Evolutionary conservation across 1,139 yeast genomes (phyloP).

Genomic region (Wickerhamomyces sp.): DNA sequence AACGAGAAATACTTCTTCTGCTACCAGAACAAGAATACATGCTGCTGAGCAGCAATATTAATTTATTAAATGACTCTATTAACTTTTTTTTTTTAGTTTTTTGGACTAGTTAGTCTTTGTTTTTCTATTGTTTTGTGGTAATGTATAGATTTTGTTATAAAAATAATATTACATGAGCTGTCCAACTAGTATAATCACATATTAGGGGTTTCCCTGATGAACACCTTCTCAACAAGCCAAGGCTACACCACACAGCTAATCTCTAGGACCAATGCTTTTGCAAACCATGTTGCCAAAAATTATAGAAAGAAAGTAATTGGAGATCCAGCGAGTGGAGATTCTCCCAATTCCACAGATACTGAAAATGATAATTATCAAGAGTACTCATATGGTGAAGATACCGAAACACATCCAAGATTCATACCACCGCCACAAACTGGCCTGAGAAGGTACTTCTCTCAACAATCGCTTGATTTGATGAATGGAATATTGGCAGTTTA

Average conservation of each 20-base stretch:
- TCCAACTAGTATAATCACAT: no score
- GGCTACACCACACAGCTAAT: not conserved
- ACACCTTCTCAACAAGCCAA: not conserved
- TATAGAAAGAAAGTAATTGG: not conserved
- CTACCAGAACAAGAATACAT: not conserved
- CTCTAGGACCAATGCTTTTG: not conserved
- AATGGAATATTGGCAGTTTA: not conserved
- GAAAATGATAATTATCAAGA: not conserved
- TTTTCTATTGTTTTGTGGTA: no score
- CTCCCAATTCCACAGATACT: not conserved
- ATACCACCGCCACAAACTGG: not conserved
- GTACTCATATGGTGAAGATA: not conserved
- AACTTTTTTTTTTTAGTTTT: no score
- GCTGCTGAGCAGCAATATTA: not conserved
- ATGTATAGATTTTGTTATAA: no score
- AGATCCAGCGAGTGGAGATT: not conserved
- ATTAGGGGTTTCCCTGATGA: no score
- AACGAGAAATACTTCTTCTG: conserved; percentile 7
- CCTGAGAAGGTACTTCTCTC: not conserved
- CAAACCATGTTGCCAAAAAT: not conserved
- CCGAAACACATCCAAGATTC: not conserved
- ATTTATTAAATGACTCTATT: not conserved
- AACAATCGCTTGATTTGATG: not conserved
- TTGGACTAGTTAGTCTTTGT: no score
- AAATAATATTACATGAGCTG: no score